phyloP scores from a whole-genome alignment of 805 yeast species.

The Barnettozyma sp. region DNA sequence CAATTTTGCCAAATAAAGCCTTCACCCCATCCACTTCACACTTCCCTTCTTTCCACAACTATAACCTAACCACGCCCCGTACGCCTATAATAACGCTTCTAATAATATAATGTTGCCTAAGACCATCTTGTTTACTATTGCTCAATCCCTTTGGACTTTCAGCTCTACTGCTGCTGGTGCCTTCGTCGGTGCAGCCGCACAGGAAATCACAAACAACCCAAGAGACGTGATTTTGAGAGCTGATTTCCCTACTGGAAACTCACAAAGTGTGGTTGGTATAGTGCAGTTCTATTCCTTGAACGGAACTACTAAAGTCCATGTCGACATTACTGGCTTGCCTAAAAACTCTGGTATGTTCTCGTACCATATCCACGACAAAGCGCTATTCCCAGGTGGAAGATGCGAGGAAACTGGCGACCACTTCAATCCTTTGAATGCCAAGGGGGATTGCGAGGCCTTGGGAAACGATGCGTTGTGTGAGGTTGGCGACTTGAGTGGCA shows the following conservation, averaged over 20 bases:
- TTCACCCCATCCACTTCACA: too few relatives aligned
- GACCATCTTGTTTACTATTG: conserved; percentile 8
- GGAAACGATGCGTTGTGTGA: conserved; percentile 52
- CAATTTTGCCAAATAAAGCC: too few relatives aligned
- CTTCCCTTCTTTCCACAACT: too few relatives aligned
- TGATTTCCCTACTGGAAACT: conserved; percentile 26
- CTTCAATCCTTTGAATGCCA: conserved; percentile 59
- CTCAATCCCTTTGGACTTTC: conserved; percentile 9
- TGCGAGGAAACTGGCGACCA: conserved; percentile 53
- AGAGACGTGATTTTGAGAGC: conserved; percentile 26
- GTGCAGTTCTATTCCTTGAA: conserved; percentile 55
- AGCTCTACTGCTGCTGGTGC: too few relatives aligned
- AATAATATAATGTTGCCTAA: conserved; percentile 13
- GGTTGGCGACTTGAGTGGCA: conserved; percentile 73
- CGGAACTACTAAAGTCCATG: conserved; percentile 56
- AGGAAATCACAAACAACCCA: conserved; percentile 20
- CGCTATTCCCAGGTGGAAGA: conserved; percentile 41
- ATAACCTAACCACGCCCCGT: too few relatives aligned
- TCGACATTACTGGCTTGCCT: conserved; percentile 67
- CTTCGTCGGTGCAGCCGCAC: too few relatives aligned
- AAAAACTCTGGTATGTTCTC: conserved; percentile 58
- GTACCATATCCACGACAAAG: conserved; percentile 59
- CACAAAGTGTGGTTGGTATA: conserved; percentile 39
- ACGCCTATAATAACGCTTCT: too few relatives aligned
- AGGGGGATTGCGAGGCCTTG: conserved; percentile 43